phyloP scores from a whole-genome alignment of 202 grass and related monocot genomes.

The Schoenoplectus triqueter region DNA sequence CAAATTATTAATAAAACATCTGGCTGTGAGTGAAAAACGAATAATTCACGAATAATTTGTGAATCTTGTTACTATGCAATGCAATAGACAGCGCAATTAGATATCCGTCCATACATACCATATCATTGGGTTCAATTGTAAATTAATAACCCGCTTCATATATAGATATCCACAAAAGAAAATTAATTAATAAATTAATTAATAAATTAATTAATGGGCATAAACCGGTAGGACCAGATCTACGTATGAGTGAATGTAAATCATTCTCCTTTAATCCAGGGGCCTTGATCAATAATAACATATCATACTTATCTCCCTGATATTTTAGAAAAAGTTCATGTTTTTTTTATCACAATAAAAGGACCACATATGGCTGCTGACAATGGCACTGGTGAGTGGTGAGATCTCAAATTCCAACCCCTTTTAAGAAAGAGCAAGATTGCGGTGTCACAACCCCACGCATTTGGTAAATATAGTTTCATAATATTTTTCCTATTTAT shows the following conservation, averaged over 20 bases:
- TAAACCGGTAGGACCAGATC: neutral
- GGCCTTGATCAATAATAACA: neutral
- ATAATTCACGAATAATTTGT: too few relatives aligned
- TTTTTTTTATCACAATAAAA: constrained; percentile 4
- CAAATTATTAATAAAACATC: too few relatives aligned
- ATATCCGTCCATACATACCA: too few relatives aligned
- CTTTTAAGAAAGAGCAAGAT: neutral
- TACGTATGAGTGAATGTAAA: neutral
- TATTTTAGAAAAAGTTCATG: neutral
- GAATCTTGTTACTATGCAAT: too few relatives aligned
- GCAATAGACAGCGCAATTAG: too few relatives aligned
- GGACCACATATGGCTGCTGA: neutral
- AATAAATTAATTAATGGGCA: neutral
- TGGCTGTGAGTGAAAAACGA: too few relatives aligned
- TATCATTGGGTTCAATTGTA: too few relatives aligned
- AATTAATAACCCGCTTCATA: neutral
- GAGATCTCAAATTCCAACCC: neutral
- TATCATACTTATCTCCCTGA: neutral
- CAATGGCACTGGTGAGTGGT: neutral
- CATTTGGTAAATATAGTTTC: neutral
- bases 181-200: neutral
- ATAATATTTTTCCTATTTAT: too few relatives aligned
- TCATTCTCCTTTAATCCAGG: neutral
- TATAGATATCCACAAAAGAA: neutral
- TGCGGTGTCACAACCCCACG: neutral